Base-by-base conservation (phyloP, 805 yeast species). In the Yamadazyma sp. region DNA sequence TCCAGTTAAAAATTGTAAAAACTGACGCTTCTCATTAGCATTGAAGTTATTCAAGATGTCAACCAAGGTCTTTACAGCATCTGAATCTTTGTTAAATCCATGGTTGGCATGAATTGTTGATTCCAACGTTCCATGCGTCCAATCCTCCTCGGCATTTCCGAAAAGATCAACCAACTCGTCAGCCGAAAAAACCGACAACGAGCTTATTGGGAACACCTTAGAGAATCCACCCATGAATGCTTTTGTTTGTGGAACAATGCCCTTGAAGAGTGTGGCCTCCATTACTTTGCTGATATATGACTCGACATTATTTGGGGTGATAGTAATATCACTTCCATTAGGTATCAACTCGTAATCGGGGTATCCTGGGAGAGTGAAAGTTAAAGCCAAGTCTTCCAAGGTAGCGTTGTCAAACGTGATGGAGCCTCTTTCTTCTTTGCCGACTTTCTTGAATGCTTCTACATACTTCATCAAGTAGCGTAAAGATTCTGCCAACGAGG, bases 1-100 rank as follows among this genome's bases (percentile, higher is more conserved):
- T 0, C 98, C 98, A 0, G 98, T 91, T 44, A 90, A 65, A 57
- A 91, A 91, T 57, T 87, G 95, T 31, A 89, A 62, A 53, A 91
- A 91, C 22, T 71, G 61, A 24, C 97, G 70, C 44, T 84, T 78
- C 44, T 88, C 84, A 1, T 61, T 55, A 2, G 49, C 48, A 20
- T 60, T 54, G 44, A 89, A 82, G 5, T 65, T 64, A 3, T 75
- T 55, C 75, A 93, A 67, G 1, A 86, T 68, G 23, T 70, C 68
- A n/a, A 89, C 57, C 28, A 93, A 62, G 39, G 74, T 68, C 41
- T 70, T 73, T 3, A 91, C 77, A 0, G 82, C 70, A 11, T 59
- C 59, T 3, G 95, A 84, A 23, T 82, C 90, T 51, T 75, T 73
- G 3, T 77, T 74, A 53, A 84, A 91, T 1, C 98, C 99, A 60